Conservation (phyloP, 805 yeast genomes). For the Pichia heedii region DNA sequence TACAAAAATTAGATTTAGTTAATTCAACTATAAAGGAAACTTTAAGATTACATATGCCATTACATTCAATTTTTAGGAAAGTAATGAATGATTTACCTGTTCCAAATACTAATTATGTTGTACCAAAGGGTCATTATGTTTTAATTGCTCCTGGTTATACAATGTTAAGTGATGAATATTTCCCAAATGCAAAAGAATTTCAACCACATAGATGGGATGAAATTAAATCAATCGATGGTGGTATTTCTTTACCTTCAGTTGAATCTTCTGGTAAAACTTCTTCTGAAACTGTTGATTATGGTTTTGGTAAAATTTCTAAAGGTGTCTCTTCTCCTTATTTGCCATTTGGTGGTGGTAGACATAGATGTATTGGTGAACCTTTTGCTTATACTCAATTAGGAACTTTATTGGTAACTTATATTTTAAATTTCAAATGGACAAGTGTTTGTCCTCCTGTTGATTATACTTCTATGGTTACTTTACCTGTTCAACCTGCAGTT, state of each 20-base stretch:
- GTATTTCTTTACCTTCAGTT: conserved; percentile 14
- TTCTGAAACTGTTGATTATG: conserved; percentile 65
- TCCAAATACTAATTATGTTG: conserved; percentile 69
- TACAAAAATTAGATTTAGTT: conserved; percentile 72
- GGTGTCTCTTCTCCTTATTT: conserved; percentile 94
- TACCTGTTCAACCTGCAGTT: conserved; percentile 72
- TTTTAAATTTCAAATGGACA: conserved; percentile 73
- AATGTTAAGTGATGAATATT: conserved; percentile 64
- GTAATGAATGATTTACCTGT: conserved; percentile 71
- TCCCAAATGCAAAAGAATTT: conserved; percentile 64
- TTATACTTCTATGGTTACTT: conserved; percentile 85
- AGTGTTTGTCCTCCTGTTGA: conserved; percentile 62
- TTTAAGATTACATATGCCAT: conserved; percentile 90
- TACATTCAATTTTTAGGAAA: conserved; percentile 92
- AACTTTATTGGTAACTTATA: conserved; percentile 63
- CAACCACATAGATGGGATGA: conserved; percentile 85
- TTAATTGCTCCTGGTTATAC: conserved; percentile 93
- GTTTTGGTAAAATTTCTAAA: conserved; percentile 93
- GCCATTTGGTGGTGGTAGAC: conserved; percentile 99
- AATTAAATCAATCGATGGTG: conserved; percentile 21
- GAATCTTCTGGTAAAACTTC: conserved; percentile 26
- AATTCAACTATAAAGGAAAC: conserved; percentile 87
- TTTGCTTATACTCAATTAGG: conserved; percentile 94
- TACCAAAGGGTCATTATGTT: conserved; percentile 85
- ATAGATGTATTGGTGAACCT: conserved; percentile 98